phyloP scores from a whole-genome alignment of 768 basidiomycete species.

The Tephrocybe sp. region DNA sequence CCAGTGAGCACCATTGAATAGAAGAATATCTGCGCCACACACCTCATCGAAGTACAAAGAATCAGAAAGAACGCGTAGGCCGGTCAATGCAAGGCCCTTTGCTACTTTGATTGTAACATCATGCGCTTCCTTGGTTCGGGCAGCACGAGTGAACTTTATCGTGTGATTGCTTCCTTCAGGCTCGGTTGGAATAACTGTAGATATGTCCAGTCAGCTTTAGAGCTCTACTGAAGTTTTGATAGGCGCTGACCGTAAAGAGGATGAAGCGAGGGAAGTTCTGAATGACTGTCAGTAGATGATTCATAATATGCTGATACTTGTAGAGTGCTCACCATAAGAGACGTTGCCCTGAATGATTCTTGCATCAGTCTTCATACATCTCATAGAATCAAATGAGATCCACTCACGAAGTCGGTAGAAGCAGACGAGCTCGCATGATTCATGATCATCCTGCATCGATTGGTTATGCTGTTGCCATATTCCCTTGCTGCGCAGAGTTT shows the following conservation, averaged over 20 bases:
- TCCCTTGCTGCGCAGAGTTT: slow-evolving; percentile 42
- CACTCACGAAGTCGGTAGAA: slow-evolving; percentile 77
- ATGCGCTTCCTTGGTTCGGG: slow-evolving; percentile 62
- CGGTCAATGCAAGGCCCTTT: slow-evolving; percentile 64
- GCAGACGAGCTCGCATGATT: slow-evolving; percentile 41
- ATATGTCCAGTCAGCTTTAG: slow-evolving; percentile 24
- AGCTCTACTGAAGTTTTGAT: not conserved
- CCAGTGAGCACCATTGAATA: too few relatives aligned
- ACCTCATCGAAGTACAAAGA: slow-evolving; percentile 58
- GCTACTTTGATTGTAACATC: slow-evolving; percentile 52
- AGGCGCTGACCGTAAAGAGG: slow-evolving; percentile 53
- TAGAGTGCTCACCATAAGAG: slow-evolving; percentile 52
- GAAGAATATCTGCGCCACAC: slow-evolving; percentile 17
- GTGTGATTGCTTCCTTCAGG: slow-evolving; percentile 79
- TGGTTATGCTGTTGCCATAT: slow-evolving; percentile 47
- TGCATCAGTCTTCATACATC: too few relatives aligned
- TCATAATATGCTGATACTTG: not conserved
- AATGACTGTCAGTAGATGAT: slow-evolving; percentile 15
- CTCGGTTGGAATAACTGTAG: slow-evolving; percentile 68
- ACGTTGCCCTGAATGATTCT: slow-evolving; percentile 68
- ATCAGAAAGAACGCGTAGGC: slow-evolving; percentile 59
- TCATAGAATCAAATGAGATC: slow-evolving; percentile 18
- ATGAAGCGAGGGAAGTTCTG: slow-evolving; percentile 64
- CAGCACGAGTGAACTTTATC: slow-evolving; percentile 59
- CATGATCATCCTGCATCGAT: slow-evolving; percentile 42